A percentile compares a stretch with the other conserved stretches of the same genome.
Evolutionary conservation across 2,329 filamentous ascomycete species (phyloP).

Genomic region (Trichoderma sp.): DNA sequence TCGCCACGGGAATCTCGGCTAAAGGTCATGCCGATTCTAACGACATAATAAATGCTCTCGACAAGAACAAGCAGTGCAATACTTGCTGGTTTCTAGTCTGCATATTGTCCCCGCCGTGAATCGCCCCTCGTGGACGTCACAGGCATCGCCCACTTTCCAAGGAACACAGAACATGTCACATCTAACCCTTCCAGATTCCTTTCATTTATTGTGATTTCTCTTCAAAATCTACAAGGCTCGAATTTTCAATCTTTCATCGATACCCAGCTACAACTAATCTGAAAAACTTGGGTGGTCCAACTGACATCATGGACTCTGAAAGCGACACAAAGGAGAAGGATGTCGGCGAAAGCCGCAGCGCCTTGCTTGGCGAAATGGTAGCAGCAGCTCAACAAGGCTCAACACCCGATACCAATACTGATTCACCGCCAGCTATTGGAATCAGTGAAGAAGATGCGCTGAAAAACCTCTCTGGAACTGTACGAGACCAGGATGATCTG

Average conservation of each 20-base stretch:
- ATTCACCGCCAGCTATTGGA: constrained; percentile 23
- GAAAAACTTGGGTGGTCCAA: background rate
- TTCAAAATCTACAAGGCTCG: background rate
- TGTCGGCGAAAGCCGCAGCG: constrained; percentile 27
- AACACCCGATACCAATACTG: background rate
- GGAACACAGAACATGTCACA: background rate
- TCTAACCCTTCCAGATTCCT: background rate
- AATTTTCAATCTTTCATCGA: background rate
- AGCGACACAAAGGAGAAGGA: constrained; percentile 24
- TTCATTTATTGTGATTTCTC: background rate
- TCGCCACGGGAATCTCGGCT: background rate
- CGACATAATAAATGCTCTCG: background rate
- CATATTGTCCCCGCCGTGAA: background rate
- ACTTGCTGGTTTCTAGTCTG: background rate
- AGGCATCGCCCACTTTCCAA: background rate
- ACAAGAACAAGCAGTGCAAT: background rate
- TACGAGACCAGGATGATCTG: constrained; percentile 84
- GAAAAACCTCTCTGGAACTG: constrained; percentile 61
- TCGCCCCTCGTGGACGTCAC: background rate
- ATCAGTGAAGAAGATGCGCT: constrained; percentile 61
- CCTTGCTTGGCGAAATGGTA: constrained; percentile 32
- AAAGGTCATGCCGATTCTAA: background rate
- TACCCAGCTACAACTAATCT: background rate
- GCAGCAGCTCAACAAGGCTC: constrained; percentile 31
- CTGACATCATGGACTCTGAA: constrained; percentile 29